phyloP scores from a whole-genome alignment of 1,284 basidiomycete genomes.

The Malassezia restricta region DNA sequence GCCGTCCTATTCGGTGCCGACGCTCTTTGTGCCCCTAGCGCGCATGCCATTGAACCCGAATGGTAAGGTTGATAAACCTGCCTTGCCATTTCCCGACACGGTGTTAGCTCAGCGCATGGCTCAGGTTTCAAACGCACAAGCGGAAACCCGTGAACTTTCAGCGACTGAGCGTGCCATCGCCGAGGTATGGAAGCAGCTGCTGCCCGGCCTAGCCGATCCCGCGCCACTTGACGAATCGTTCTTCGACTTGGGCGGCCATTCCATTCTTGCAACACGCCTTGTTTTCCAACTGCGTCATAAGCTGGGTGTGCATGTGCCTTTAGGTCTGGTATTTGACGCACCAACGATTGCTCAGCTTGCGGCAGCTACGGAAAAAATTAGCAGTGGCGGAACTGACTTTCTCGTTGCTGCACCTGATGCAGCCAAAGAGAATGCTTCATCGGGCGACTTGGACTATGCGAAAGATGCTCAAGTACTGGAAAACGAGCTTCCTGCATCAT shows the following conservation, averaged over 20 bases:
- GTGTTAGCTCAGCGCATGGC: conserved; percentile 52
- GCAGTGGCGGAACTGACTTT: conserved; percentile 65
- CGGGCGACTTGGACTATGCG: conserved; percentile 53
- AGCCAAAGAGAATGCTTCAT: background rate
- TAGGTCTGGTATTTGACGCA: conserved; percentile 83
- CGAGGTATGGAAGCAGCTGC: conserved; percentile 67
- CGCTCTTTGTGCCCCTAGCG: conserved; percentile 65
- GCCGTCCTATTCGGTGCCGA: conserved; percentile 53
- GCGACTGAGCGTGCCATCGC: conserved; percentile 66
- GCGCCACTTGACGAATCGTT: conserved; percentile 87
- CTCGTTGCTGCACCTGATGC: no score
- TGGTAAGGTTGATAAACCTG: conserved; percentile 97
- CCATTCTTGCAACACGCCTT: conserved; percentile 88
- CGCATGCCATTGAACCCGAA: conserved; percentile 98
- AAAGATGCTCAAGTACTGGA: conserved; percentile 63
- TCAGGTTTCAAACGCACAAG: conserved; percentile 20
- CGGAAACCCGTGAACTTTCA: conserved; percentile 45
- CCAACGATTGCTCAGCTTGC: conserved; percentile 78
- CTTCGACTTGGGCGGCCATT: conserved; percentile 97
- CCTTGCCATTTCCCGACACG: conserved; percentile 96
- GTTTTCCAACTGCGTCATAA: conserved; percentile 92
- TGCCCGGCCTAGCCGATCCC: conserved; percentile 66
- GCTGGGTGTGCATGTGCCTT: conserved; percentile 79
- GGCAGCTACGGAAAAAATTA: conserved; percentile 62
- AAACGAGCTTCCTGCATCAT: conserved; percentile 37